Evolutionary conservation across 148 eudicot species (phyloP), one percentile per base, ranked within the genome.

Genomic region (Selenicereus undatus): DNA sequence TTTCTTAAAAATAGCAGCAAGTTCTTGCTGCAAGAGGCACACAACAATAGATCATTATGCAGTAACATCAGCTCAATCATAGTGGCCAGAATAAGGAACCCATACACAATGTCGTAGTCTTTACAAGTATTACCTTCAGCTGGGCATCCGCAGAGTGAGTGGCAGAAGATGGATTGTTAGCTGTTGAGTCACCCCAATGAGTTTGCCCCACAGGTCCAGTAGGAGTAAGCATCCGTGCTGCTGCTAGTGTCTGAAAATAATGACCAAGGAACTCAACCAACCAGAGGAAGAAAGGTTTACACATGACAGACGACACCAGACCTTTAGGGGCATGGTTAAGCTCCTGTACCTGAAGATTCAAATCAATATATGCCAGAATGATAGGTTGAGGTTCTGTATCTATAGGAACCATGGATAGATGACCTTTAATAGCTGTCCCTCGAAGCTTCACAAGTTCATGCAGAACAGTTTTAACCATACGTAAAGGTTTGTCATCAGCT

Each of bases 391-490:
- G 99, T 68, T 96, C 95, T 86, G 87, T 89, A 87, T 97, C 99
- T 45, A 97, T 97, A 26, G 98, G 98, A 77, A 94, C 98, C 97
- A 92, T 89, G 35, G 98, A 97, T 30, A 94, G 93, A 86, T 97
- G 98, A 75, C 99, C 99, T 82, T 97, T 94, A 64, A 97, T 92
- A 78, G 99, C 94, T 81, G 99, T 97, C 74, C 98, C 97, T 68
- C 94, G 94, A 73, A 97, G 94, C 91, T 97, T 97, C 60, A 97
- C 99, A 76, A 97, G 99, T 88, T 97, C 98, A 85, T 94, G 99
- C 79, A 97, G 86, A 81, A 94, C 98, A 71, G 99, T 97, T 92
- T 94, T 97, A 24, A 94, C 99, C 98, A 97, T 97, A 42, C 98
- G 98, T 83, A 97, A 86, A 30, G 99, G 98, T 54, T 94, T 97